phyloP scores from a whole-genome alignment of 768 basidiomycete genomes.

The Suillus paluster region DNA sequence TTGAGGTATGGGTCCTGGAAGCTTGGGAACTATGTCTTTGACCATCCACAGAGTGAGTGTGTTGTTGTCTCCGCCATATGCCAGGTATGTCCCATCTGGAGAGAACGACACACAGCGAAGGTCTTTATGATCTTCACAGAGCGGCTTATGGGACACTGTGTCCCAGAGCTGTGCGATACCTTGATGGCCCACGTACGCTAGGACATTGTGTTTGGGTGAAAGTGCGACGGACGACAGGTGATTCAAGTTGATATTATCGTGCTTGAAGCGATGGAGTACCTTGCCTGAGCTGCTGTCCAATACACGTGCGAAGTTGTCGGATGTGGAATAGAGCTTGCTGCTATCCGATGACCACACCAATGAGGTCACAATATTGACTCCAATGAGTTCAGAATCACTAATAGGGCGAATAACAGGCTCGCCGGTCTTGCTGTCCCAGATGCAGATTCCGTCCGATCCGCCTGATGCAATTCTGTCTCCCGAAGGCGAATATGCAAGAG shows the following conservation, averaged over 20 bases:
- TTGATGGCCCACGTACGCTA: not conserved
- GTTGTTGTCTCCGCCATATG: not conserved
- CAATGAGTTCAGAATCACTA: not conserved
- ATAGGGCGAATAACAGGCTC: not conserved
- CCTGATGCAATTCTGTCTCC: too few species aligned
- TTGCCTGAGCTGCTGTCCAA: not conserved
- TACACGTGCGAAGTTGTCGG: not conserved
- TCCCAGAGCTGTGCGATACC: not conserved
- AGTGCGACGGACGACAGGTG: not conserved
- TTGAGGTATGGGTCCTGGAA: not conserved
- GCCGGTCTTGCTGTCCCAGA: too few species aligned
- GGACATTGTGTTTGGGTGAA: not conserved
- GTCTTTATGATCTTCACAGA: not conserved
- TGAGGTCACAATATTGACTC: too few species aligned
- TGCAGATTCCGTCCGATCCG: too few species aligned
- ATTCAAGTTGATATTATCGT: too few species aligned
- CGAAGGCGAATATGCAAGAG: too few species aligned
- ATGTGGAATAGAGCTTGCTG: not conserved
- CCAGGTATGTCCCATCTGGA: not conserved
- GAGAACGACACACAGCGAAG: not conserved
- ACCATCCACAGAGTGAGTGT: not conserved
- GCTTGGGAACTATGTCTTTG: not conserved
- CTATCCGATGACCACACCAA: not conserved
- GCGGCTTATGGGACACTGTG: not conserved
- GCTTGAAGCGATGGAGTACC: not conserved